Evolutionary conservation across 78 protist genomes (phyloP), one percentile per base, ranked within the genome.

Genomic region (Bigelowiella natans): DNA sequence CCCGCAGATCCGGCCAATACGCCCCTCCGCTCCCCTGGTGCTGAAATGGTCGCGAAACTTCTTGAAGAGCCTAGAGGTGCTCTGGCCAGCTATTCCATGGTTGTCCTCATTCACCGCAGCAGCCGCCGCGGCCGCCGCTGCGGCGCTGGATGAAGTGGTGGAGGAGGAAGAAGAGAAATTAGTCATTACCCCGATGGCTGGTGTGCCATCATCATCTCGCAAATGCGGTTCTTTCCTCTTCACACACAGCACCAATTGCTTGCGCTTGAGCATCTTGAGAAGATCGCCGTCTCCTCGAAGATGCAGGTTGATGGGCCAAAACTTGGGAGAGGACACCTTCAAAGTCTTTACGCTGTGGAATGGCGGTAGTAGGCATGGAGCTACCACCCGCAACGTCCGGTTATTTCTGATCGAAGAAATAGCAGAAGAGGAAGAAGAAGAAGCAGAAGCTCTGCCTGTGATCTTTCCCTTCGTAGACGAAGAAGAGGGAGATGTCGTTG

Each of bases 281-380:
- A 26, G 89, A 36, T 37, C 63, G 30, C 11, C 2, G 82, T 31
- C 1, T 0, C 30, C 1, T 2, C 30, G 1, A 26, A 39, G 29
- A 30, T 34, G 7, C 28, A 88, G 90, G 29, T 0, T 0, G 7
- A 39, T 38, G 3, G 31, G 38, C 90, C 90, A 88, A 39, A 36
- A 36, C 31, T 85, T 39, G 0, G 91, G 91, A 30, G 51, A 34
- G n/a, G 1, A n/a, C 51, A 28, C 18, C 40, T 28, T 11, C 37
- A 88, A 1, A 31, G 85, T 0, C 37, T 0, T 26, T 31, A 88
- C 40, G 0, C 31, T 2, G 37, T 34, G 31, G 39, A 34, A 1
- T 30, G 31, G 36, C 1, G 90, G 90, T 37, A 88, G 51, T 1
- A 40, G 82, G 90, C 90, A 88, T 29, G 90, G 89, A 1, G 90